A percentile compares a stretch with the other conserved stretches of the same genome.
Conservation (phyloP, 176 grass and related monocot genomes). For the Poa pratensis region DNA sequence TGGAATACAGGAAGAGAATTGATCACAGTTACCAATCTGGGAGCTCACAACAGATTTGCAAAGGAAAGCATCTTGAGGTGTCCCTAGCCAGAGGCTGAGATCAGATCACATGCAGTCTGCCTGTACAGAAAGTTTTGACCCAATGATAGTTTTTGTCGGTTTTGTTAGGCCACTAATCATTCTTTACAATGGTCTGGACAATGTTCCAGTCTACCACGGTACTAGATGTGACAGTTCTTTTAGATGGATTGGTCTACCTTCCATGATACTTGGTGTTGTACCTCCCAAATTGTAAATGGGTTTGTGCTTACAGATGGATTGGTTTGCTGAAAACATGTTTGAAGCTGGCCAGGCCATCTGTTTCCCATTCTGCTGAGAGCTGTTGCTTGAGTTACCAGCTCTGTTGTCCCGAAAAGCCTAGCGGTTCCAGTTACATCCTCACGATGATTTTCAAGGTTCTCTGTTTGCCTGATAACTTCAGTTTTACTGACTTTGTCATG, state of each 20-base stretch:
- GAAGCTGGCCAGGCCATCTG: background rate
- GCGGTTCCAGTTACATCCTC: background rate
- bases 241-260: slow-evolving; percentile 40
- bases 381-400: background rate
- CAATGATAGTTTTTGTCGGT: slow-evolving; percentile 12
- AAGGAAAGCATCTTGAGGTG: slow-evolving; percentile 67
- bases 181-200: slow-evolving; percentile 45
- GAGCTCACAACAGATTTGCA: slow-evolving; percentile 42
- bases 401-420: slow-evolving; percentile 23
- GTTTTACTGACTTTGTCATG: background rate
- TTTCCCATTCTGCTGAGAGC: background rate
- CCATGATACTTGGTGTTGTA: slow-evolving; percentile 15
- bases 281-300: slow-evolving; percentile 47
- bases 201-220: slow-evolving; percentile 24
- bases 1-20: slow-evolving; percentile 50
- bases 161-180: slow-evolving; percentile 58
- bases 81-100: slow-evolving; percentile 70
- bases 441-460: slow-evolving; percentile 9
- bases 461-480: slow-evolving; percentile 24
- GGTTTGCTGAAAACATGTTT: slow-evolving; percentile 6
- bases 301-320: slow-evolving; percentile 35
- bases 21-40: slow-evolving; percentile 35
- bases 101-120: background rate
- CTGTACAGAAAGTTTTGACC: slow-evolving; percentile 62
- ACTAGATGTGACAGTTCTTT: slow-evolving; percentile 40